phyloP scores from a whole-genome alignment of 176 grass and related monocot species.

The Phyllostachys edulis region DNA sequence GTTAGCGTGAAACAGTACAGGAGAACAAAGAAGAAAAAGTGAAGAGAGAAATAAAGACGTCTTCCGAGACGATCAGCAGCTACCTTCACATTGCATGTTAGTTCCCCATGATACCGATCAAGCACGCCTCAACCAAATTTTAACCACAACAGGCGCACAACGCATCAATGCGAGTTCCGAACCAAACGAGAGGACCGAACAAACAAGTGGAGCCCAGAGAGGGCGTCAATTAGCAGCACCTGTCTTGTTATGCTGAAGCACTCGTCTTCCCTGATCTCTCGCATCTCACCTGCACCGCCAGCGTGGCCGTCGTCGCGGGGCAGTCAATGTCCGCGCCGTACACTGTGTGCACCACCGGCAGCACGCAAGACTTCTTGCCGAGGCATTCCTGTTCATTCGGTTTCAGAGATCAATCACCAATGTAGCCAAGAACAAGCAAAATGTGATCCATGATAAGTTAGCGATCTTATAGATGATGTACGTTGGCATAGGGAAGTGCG shows the following conservation, averaged over 20 bases:
- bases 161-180: not conserved
- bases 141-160: not conserved
- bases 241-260: constrained; percentile 18
- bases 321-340: constrained; percentile 65
- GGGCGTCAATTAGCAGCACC: not conserved
- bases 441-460: not conserved
- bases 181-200: constrained; percentile 15
- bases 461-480: not conserved
- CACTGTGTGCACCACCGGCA: constrained; percentile 45
- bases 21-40: not conserved
- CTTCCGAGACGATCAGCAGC: not conserved
- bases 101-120: constrained; percentile 18
- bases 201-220: not conserved
- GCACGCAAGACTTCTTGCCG: constrained; percentile 54
- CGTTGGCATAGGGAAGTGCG: not conserved
- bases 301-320: constrained; percentile 50
- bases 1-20: constrained; percentile 34
- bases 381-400: constrained; percentile 60
- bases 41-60: not conserved
- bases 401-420: not conserved
- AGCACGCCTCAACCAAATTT: constrained; percentile 6
- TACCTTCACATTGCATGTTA: constrained; percentile 22
- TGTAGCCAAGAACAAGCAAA: not conserved
- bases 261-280: constrained; percentile 25
- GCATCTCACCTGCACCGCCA: constrained; percentile 76